Evolutionary conservation across 345 rosid species (phyloP).

Genomic region (Aethionema arabicum): DNA sequence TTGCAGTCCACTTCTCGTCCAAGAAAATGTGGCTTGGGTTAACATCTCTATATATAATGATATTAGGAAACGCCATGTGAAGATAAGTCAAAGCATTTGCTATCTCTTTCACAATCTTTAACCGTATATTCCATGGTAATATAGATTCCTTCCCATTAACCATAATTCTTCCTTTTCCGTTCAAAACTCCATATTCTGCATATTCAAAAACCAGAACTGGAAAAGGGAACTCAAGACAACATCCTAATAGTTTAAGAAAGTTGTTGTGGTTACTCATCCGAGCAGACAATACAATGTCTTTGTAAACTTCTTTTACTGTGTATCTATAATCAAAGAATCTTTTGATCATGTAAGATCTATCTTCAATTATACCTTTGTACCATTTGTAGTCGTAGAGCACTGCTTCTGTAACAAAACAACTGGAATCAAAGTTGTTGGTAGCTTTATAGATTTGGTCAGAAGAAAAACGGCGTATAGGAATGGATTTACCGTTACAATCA

Average conservation of each 20-base stretch:
- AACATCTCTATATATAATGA: conserved; percentile 32
- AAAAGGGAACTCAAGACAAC: conserved; percentile 29
- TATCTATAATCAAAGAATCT: conserved; percentile 9
- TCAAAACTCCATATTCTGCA: conserved; percentile 18
- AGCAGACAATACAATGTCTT: conserved; percentile 3
- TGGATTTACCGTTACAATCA: conserved; percentile 2
- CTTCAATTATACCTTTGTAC: conserved; percentile 12
- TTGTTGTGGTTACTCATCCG: not conserved
- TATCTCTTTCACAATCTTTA: conserved; percentile 10
- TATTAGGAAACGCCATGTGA: conserved; percentile 26
- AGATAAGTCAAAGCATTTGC: conserved; percentile 26
- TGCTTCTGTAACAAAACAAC: not conserved
- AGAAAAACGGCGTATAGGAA: conserved; percentile 13
- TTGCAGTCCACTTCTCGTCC: conserved; percentile 18
- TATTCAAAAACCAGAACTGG: conserved; percentile 31
- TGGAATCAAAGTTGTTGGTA: conserved; percentile 1
- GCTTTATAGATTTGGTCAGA: not conserved
- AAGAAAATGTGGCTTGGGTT: conserved; percentile 22
- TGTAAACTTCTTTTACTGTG: not conserved
- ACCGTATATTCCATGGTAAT: not conserved
- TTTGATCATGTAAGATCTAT: conserved; percentile 14
- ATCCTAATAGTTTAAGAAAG: conserved; percentile 24
- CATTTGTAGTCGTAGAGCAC: not conserved
- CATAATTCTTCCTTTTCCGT: not conserved
- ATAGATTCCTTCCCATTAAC: not conserved